These are phyloP conservation scores for Mycena kentingensis DNA, from an alignment of 768 basidiomycete genomes.

Conservation along the genomic window DNA sequence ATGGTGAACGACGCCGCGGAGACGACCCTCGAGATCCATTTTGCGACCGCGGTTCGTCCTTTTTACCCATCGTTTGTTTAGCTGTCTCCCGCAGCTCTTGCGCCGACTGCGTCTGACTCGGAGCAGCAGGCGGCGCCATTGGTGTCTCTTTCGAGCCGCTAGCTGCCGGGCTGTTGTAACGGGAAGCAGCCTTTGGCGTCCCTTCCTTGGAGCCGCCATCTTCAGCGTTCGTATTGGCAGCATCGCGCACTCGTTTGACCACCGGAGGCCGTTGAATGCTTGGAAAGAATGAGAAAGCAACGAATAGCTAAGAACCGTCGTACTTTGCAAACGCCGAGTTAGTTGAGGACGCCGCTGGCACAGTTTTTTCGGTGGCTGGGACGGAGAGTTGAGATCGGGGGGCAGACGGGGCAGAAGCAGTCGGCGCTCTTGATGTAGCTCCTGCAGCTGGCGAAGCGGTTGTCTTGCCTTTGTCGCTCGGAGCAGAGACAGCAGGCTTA, in stretches of 20 bases:
- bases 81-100: slow-evolving; percentile 82
- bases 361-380: slow-evolving; percentile 33
- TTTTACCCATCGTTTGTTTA: slow-evolving; percentile 59
- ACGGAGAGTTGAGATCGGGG: slow-evolving; percentile 55
- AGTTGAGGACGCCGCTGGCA: slow-evolving; percentile 26
- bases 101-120: slow-evolving; percentile 77
- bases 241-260: slow-evolving; percentile 18
- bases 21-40: slow-evolving; percentile 57
- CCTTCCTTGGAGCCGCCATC: slow-evolving; percentile 25
- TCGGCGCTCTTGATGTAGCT: slow-evolving; percentile 40
- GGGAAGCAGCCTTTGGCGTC: too few relatives aligned
- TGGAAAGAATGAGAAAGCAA: not conserved
- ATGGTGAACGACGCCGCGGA: slow-evolving; percentile 63
- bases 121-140: slow-evolving; percentile 58
- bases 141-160: slow-evolving; percentile 45
- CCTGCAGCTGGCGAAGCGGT: slow-evolving; percentile 36
- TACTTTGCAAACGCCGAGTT: slow-evolving; percentile 27
- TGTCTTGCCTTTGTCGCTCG: slow-evolving; percentile 14
- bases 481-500: slow-evolving; percentile 4
- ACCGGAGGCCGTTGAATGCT: slow-evolving; percentile 25
- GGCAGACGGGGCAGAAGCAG: slow-evolving; percentile 51
- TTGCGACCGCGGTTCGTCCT: slow-evolving; percentile 45
- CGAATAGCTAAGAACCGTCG: not conserved
- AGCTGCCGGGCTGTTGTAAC: slow-evolving; percentile 36
- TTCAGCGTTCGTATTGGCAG: slow-evolving; percentile 26